Base-by-base conservation (phyloP, 1,284 basidiomycete species). In the Quambalaria eucalypti region DNA sequence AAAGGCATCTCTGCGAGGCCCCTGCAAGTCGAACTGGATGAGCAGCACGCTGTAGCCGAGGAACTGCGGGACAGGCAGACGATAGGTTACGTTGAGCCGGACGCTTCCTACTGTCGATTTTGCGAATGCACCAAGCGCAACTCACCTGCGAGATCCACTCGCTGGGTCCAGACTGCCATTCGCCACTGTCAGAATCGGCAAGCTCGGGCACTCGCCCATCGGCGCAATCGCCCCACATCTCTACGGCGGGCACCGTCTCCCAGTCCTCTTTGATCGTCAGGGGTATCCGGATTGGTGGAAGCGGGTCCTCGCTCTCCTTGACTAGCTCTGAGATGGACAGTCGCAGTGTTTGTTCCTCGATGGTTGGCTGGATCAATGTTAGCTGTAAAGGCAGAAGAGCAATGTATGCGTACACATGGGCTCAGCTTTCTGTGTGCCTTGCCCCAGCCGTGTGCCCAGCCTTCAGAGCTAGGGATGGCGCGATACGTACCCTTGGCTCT, bases 191-290 rank as follows among this genome's bases (percentile, higher is more conserved):
- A 12, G 25, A 25, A 7, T 33, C 7, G 14, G 54, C 29, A 1
- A 54, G 46, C 12, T 55, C 29, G 2, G 57, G 58, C 1, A 67
- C 52, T 2, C 63, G 29, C 2, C 65, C 67, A 28, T 67, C 62
- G 1, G 67, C 67, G 12, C 29, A 53, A 44, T 66, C 64, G 19
- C 67, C 67, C 47, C 61, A 69, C 62, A 69, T 67, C 25, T 58
- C 57, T 1, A 69, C 38, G 1, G 21, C 16, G 4, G 56, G 46
- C 0, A 65, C 39, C 10, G 54, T 12, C 12, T 51, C 50, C 65
- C 65, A 69, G 2, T 2, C 2, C 2, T 30, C 4, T 14, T 63
- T n/a, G 16, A 56, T 33, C 0, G 19, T 10, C 0, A 28, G 40
- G 0, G 64, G 64, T 2, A 60, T 51, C 2, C 63, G 51, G 2